Percentiles rank a stretch among this genome's conserved stretches.
These are phyloP conservation scores for Claviceps lovelessii DNA, from an alignment of 2,329 filamentous ascomycete species.

Conservation along the genomic window DNA sequence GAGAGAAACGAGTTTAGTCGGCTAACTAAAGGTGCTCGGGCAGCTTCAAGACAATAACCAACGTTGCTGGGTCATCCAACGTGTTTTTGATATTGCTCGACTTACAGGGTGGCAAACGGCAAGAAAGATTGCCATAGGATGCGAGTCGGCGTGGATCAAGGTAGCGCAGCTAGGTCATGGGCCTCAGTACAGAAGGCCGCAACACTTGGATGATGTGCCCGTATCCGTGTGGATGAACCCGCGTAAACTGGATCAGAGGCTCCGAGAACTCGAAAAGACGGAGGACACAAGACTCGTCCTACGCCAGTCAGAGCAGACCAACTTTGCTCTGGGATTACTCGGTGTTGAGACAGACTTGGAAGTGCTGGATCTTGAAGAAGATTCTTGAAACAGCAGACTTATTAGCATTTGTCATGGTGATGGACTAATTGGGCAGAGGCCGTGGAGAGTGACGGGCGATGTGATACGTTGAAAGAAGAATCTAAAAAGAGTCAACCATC, in stretches of 20 bases:
- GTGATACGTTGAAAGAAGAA: neutral
- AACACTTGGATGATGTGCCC: constrained; percentile 22
- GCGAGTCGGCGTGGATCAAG: constrained; percentile 71
- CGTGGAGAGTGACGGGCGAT: neutral
- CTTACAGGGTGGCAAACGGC: constrained; percentile 82
- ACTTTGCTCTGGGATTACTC: constrained; percentile 67
- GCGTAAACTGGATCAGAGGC: constrained; percentile 35
- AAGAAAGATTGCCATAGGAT: constrained; percentile 65
- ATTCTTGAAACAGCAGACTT: constrained; percentile 7
- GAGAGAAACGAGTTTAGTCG: neutral
- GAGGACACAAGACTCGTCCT: constrained; percentile 39
- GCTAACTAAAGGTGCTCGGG: neutral
- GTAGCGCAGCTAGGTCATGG: constrained; percentile 59
- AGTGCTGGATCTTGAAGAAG: constrained; percentile 40
- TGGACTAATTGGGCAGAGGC: neutral
- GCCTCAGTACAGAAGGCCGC: constrained; percentile 51
- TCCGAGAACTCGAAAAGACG: constrained; percentile 31
- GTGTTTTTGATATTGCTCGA: constrained; percentile 59
- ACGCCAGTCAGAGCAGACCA: constrained; percentile 47
- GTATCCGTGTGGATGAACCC: constrained; percentile 34
- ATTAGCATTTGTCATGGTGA: neutral
- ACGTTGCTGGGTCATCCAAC: constrained; percentile 61
- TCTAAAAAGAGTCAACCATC: neutral
- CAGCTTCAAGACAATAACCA: constrained; percentile 46
- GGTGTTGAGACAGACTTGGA: constrained; percentile 65